A percentile compares a stretch with the other conserved stretches of the same genome.
Evolutionary conservation across 768 basidiomycete genomes (phyloP).

Genomic region (Solioccasus polychromus): DNA sequence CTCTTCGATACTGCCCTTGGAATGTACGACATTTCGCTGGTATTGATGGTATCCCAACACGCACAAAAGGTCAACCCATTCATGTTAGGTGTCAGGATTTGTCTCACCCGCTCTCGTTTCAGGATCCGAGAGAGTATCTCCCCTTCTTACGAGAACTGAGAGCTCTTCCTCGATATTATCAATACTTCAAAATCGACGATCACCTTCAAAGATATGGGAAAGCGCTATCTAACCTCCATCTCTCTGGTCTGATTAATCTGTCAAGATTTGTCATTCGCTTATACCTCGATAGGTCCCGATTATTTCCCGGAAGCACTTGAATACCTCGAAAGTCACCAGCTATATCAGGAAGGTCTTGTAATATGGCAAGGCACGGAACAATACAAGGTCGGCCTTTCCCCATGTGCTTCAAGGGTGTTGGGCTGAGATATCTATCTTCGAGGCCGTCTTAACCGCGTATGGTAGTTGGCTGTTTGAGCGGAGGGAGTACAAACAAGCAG

Average conservation of each 20-base stretch:
- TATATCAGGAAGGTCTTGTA: conserved; percentile 70
- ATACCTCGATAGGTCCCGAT: conserved; percentile 47
- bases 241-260: conserved; percentile 53
- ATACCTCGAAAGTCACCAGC: conserved; percentile 75
- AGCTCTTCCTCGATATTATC: conserved; percentile 69
- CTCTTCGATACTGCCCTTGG: conserved; percentile 94
- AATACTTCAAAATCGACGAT: conserved; percentile 90
- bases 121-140: conserved; percentile 98
- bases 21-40: conserved; percentile 98
- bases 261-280: neutral
- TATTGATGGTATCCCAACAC: conserved; percentile 94
- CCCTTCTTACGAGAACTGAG: conserved; percentile 93
- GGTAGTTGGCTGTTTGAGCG: conserved; percentile 87
- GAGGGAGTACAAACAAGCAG: conserved; percentile 81
- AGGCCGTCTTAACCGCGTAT: conserved; percentile 73
- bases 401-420: neutral
- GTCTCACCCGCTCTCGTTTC: conserved; percentile 7
- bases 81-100: conserved; percentile 2
- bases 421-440: conserved; percentile 11
- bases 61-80: conserved; percentile 80
- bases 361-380: conserved; percentile 70
- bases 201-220: conserved; percentile 74
- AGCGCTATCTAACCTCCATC: conserved; percentile 71
- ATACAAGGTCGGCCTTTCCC: conserved; percentile 48
- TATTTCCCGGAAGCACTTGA: conserved; percentile 76